Conservation (phyloP, 2,329 filamentous ascomycete species). For the Nemania abortiva region DNA sequence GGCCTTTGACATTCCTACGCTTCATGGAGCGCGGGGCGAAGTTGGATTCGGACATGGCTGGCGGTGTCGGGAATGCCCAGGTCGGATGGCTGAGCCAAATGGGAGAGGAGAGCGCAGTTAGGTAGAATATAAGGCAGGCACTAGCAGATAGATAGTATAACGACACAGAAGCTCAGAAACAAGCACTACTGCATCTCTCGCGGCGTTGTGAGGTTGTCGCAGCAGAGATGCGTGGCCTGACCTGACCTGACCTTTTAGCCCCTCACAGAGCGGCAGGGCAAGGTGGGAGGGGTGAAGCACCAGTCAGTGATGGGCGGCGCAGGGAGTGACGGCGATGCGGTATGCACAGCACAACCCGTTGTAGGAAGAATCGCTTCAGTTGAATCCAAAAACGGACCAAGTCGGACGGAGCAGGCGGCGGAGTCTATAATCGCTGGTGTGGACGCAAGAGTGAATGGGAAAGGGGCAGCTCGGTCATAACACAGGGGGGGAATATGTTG, state of each 20-base stretch:
- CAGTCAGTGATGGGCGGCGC: slow-evolving; percentile 5
- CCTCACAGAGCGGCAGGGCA: slow-evolving; percentile 43
- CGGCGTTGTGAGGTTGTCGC: slow-evolving; percentile 27
- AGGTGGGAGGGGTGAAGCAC: slow-evolving; percentile 35
- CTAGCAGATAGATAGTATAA: slow-evolving; percentile 10
- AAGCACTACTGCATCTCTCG: slow-evolving; percentile 36
- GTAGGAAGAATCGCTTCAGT: background rate
- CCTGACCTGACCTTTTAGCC: slow-evolving; percentile 33
- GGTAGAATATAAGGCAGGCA: slow-evolving; percentile 14
- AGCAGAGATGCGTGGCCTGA: slow-evolving; percentile 32
- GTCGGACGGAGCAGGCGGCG: slow-evolving; percentile 10
- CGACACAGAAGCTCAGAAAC: slow-evolving; percentile 15
- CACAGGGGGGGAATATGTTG: slow-evolving; percentile 15
- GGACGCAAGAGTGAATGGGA: slow-evolving; percentile 17
- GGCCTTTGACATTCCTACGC: slow-evolving; percentile 98
- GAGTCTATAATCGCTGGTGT: slow-evolving; percentile 27
- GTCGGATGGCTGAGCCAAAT: slow-evolving; percentile 15
- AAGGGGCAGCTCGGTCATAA: slow-evolving; percentile 23
- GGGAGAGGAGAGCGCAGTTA: slow-evolving; percentile 21
- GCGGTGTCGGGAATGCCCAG: slow-evolving; percentile 31
- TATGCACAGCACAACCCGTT: slow-evolving; percentile 2
- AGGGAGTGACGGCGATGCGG: slow-evolving; percentile 14
- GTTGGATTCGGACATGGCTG: slow-evolving; percentile 68
- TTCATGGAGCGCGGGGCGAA: slow-evolving; percentile 87
- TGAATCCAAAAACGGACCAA: slow-evolving; percentile 26